Conservation (phyloP, 2,329 filamentous ascomycete genomes). For the Venturiaceae sp. region DNA sequence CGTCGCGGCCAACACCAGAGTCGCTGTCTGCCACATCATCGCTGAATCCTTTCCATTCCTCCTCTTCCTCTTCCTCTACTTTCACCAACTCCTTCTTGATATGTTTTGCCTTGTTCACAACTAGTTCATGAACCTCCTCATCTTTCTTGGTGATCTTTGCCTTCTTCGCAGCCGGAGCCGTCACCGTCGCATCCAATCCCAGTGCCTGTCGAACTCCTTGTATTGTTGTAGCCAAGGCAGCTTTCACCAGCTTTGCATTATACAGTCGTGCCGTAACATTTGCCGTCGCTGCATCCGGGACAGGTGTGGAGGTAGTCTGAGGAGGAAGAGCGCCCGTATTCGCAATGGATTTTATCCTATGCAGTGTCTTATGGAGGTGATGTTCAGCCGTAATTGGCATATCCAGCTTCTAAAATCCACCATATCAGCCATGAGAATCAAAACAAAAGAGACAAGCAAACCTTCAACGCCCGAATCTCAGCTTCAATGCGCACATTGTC, state of each 20-base stretch:
- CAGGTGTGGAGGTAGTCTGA: background rate
- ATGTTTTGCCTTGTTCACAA: background rate
- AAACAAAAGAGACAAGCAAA: slow-evolving; percentile 15
- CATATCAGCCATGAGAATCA: background rate
- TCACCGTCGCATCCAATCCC: background rate
- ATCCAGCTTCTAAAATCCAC: slow-evolving; percentile 38
- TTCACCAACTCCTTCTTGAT: background rate
- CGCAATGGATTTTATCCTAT: slow-evolving; percentile 41
- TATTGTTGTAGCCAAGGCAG: background rate
- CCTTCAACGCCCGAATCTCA: slow-evolving; percentile 51
- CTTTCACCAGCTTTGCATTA: background rate
- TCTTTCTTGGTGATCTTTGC: background rate
- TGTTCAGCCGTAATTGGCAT: slow-evolving; percentile 38
- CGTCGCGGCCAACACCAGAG: slow-evolving; percentile 27
- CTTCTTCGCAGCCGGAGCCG: background rate
- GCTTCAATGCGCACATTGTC: slow-evolving; percentile 51
- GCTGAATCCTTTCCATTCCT: background rate
- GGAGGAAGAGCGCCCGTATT: slow-evolving; percentile 1
- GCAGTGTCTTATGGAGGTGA: slow-evolving; percentile 46
- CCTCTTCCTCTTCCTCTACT: background rate
- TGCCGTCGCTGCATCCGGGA: background rate
- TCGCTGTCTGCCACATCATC: slow-evolving; percentile 11
- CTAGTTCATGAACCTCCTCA: background rate
- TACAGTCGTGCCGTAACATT: slow-evolving; percentile 6
- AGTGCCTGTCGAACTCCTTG: background rate